Conservation (phyloP, 192 early-diverging fungal species). For the Gonapodya prolifera region DNA sequence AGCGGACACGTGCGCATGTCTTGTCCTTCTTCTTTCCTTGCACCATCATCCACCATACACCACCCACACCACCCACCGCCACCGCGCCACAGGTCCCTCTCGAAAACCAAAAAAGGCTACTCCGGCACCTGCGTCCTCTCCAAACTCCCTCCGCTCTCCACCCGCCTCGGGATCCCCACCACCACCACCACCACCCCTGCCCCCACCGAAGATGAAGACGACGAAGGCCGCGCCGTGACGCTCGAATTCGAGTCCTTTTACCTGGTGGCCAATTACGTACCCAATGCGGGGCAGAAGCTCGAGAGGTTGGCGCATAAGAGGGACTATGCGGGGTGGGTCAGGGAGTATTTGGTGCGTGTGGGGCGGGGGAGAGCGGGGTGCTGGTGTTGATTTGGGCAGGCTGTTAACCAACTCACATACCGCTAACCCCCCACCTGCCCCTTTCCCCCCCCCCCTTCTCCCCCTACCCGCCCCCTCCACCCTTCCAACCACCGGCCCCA, state of each 20-base stretch:
- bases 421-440: not conserved
- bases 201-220: slow-evolving; percentile 20
- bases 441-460: not conserved
- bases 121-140: slow-evolving; percentile 61
- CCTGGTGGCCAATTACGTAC: slow-evolving; percentile 61
- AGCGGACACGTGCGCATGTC: not conserved
- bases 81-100: not conserved
- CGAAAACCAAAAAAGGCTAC: slow-evolving; percentile 8
- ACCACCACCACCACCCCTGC: slow-evolving; percentile 2
- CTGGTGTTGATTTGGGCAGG: not conserved
- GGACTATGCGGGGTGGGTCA: slow-evolving; percentile 50
- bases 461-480: not conserved
- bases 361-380: slow-evolving; percentile 16
- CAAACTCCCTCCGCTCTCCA: slow-evolving; percentile 55
- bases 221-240: slow-evolving; percentile 60
- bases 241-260: slow-evolving; percentile 53
- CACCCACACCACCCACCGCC: not conserved
- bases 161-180: slow-evolving; percentile 43
- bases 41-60: slow-evolving; percentile 16
- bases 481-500: no score
- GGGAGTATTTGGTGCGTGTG: slow-evolving; percentile 48
- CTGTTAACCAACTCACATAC: no score
- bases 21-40: not conserved
- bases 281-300: slow-evolving; percentile 65
- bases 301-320: slow-evolving; percentile 51